phyloP scores from a whole-genome alignment of 257 asterid species.

The Solanum verrucosum region DNA sequence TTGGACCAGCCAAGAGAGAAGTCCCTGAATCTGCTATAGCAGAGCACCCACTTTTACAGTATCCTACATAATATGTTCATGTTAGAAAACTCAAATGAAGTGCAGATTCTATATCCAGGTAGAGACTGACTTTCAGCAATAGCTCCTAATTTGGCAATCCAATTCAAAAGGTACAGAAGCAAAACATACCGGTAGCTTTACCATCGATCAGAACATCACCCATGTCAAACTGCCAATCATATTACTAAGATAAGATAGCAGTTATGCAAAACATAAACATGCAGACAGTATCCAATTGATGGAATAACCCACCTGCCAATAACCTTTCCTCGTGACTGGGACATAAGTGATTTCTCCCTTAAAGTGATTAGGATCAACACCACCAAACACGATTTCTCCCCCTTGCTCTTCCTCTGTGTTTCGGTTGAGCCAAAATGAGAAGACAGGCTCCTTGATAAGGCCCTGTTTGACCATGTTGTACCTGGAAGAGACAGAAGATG shows the following conservation, averaged over 20 bases:
- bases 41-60: conserved; percentile 75
- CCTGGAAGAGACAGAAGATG: conserved; percentile 28
- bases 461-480: conserved; percentile 92
- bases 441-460: conserved; percentile 73
- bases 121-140: not conserved
- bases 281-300: not conserved
- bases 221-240: conserved; percentile 67
- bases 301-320: conserved; percentile 81
- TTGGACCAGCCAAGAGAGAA: conserved; percentile 90
- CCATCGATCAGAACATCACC: conserved; percentile 91
- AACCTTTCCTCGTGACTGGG: conserved; percentile 81
- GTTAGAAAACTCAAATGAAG: not conserved
- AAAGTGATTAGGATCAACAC: conserved; percentile 81
- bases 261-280: not conserved
- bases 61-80: conserved; percentile 32
- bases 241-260: conserved; percentile 1
- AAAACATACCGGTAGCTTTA: conserved; percentile 65
- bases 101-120: not conserved
- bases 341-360: conserved; percentile 78
- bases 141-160: not conserved
- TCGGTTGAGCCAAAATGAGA: conserved; percentile 97
- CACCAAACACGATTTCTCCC: conserved; percentile 92
- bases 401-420: conserved; percentile 64
- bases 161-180: not conserved
- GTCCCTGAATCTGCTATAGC: conserved; percentile 99